Conservation (phyloP, 352 stramenopile species). For the Pythium myriotylum region DNA sequence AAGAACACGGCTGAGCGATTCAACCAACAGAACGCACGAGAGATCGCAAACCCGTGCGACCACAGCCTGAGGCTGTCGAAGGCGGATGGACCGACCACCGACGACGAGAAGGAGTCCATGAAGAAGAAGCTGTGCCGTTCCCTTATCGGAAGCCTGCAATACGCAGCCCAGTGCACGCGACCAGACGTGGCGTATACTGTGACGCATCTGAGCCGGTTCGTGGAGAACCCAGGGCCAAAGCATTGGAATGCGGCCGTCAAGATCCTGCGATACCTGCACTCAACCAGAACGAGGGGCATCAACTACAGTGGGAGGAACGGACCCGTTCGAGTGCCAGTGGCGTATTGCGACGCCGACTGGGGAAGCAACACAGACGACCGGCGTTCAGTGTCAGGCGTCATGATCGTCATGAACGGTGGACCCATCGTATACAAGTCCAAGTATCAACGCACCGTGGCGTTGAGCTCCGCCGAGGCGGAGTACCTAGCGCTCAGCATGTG, state of each 20-base stretch:
- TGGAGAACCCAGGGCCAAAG: too few species aligned
- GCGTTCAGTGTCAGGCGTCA: slow-evolving; percentile 24
- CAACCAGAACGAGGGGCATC: background rate
- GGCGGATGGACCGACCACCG: too few species aligned
- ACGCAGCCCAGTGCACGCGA: too few species aligned
- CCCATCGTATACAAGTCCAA: slow-evolving; percentile 32
- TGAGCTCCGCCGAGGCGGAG: slow-evolving; percentile 29
- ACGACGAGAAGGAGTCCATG: too few species aligned
- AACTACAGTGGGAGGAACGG: background rate
- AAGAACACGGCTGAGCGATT: too few species aligned
- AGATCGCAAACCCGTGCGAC: too few species aligned
- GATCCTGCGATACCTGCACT: background rate
- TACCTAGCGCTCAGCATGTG: slow-evolving; percentile 24
- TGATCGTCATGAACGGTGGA: slow-evolving; percentile 19
- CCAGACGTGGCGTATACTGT: too few species aligned
- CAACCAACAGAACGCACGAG: too few species aligned
- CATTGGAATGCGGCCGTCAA: background rate
- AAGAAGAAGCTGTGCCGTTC: too few species aligned
- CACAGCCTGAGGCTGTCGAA: too few species aligned
- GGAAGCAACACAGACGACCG: slow-evolving; percentile 22
- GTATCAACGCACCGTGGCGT: slow-evolving; percentile 11
- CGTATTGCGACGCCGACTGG: slow-evolving; percentile 30
- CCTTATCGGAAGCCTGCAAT: too few species aligned
- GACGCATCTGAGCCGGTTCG: too few species aligned
- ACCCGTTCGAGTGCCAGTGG: background rate